phyloP scores from a whole-genome alignment of 116 monocot species.

The Iris pallida region DNA sequence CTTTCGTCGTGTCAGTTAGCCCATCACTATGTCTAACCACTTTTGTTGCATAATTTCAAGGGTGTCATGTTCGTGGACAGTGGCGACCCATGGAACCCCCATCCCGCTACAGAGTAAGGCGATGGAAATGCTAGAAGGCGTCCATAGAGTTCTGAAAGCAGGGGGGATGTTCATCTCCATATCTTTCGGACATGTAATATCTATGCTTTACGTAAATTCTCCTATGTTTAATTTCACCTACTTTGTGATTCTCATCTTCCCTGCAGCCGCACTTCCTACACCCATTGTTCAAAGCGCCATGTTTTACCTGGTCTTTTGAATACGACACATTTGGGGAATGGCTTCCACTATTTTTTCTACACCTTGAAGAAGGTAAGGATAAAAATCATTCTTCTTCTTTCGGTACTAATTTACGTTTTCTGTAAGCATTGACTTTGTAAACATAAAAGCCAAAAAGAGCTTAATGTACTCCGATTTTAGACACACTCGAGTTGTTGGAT shows the following conservation, averaged over 20 bases:
- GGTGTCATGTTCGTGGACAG: slow-evolving; percentile 94
- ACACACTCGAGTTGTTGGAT: too few relatives aligned
- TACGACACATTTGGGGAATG: slow-evolving; percentile 80
- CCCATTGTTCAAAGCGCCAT: too few relatives aligned
- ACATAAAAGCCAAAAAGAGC: too few relatives aligned
- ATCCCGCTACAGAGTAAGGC: slow-evolving; percentile 62
- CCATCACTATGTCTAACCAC: too few relatives aligned
- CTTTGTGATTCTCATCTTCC: neutral
- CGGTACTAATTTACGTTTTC: too few relatives aligned
- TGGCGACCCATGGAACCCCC: slow-evolving; percentile 97
- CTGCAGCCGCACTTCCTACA: slow-evolving; percentile 87
- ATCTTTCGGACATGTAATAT: slow-evolving; percentile 82
- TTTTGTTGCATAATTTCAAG: too few relatives aligned
- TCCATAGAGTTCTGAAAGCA: slow-evolving; percentile 77
- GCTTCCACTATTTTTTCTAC: slow-evolving; percentile 95
- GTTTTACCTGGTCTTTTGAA: too few relatives aligned
- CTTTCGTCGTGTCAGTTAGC: too few relatives aligned
- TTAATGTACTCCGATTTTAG: too few relatives aligned
- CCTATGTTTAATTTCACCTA: neutral
- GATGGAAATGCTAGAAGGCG: slow-evolving; percentile 76
- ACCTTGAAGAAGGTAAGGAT: slow-evolving; percentile 65
- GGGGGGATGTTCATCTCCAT: slow-evolving; percentile 85
- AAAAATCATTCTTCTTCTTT: neutral
- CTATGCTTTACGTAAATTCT: neutral
- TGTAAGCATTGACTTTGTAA: too few relatives aligned